These are phyloP conservation scores for Geum urbanum DNA, from an alignment of 306 rosid species.

Conservation along the genomic window DNA sequence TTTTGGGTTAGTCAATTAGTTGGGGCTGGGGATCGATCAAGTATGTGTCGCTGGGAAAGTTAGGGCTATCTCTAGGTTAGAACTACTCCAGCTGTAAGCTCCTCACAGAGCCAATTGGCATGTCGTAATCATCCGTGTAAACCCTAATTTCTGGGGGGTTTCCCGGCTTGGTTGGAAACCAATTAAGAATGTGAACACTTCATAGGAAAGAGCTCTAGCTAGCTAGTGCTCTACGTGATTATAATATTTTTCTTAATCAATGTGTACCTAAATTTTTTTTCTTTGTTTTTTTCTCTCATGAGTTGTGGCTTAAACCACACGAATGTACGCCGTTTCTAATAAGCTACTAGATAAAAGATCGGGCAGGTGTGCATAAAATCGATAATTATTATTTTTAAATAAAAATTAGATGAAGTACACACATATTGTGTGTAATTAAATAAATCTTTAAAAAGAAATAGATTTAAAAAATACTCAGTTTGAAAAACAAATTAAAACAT, in stretches of 20 bases:
- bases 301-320: no score
- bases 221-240: background rate
- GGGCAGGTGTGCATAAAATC: no score
- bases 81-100: constrained; percentile 27
- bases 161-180: constrained; percentile 44
- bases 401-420: no score
- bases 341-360: no score
- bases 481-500: no score
- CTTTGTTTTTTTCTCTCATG: no score
- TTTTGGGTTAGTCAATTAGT: background rate
- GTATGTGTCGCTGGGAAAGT: background rate
- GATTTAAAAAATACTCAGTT: no score
- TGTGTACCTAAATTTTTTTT: background rate
- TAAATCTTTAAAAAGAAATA: no score
- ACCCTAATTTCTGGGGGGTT: constrained; percentile 26
- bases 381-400: no score
- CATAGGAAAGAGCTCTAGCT: constrained; percentile 15
- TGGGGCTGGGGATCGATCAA: no score
- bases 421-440: no score
- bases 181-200: constrained; percentile 17
- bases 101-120: constrained; percentile 23
- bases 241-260: background rate
- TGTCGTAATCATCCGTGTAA: background rate
- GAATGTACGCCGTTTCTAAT: no score
- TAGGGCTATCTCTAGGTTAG: constrained; percentile 8